These are phyloP conservation scores for Fragaria ananassa DNA, from an alignment of 306 rosid species.

Conservation along the genomic window DNA sequence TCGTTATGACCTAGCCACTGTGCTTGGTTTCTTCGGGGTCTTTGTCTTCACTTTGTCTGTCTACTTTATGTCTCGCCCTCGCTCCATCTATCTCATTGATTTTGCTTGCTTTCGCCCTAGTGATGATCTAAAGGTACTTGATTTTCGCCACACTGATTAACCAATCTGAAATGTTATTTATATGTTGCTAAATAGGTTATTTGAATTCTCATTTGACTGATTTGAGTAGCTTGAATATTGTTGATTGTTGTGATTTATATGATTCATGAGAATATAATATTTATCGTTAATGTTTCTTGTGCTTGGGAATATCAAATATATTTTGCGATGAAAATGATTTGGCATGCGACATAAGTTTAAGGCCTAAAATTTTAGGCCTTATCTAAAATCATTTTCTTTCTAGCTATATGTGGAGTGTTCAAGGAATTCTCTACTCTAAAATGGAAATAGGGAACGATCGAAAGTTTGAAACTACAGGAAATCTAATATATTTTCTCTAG, in stretches of 20 bases:
- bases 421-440: not conserved
- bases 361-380: too few species aligned
- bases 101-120: conserved; percentile 70
- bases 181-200: not conserved
- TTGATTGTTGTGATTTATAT: not conserved
- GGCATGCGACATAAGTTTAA: too few species aligned
- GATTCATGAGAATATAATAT: not conserved
- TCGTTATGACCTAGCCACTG: conserved; percentile 72
- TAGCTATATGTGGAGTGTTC: not conserved
- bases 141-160: not conserved
- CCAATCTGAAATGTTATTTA: not conserved
- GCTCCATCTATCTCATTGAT: conserved; percentile 79
- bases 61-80: conserved; percentile 87
- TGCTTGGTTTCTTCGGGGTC: conserved; percentile 66
- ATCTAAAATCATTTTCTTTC: not conserved
- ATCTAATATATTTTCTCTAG: not conserved
- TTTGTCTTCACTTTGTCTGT: conserved; percentile 84
- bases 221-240: not conserved
- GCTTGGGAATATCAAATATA: not conserved
- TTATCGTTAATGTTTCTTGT: not conserved
- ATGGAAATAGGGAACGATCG: not conserved
- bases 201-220: not conserved
- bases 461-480: not conserved
- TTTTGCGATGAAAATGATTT: not conserved
- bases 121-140: conserved; percentile 65